Percentiles rank a stretch among this genome's conserved stretches.
These are phyloP conservation scores for Dendrocalamus sinicus DNA, from an alignment of 176 grass and related monocot species.

Conservation along the genomic window DNA sequence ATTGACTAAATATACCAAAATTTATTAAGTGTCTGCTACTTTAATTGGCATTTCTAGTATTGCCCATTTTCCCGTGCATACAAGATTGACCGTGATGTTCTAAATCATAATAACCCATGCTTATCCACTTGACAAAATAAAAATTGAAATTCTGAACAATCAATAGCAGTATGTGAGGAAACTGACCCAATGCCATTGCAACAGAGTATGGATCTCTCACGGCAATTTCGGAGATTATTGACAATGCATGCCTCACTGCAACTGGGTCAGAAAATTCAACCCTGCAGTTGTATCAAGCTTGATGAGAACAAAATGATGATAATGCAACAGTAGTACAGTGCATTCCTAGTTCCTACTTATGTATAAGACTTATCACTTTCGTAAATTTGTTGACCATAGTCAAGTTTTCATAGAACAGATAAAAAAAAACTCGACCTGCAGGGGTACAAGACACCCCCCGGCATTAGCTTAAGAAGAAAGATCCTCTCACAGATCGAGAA, in stretches of 20 bases:
- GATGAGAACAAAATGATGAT: constrained; percentile 33
- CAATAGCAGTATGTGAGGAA: constrained; percentile 25
- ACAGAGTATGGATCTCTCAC: constrained; percentile 95
- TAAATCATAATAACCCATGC: constrained; percentile 28
- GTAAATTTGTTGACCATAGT: constrained; percentile 13
- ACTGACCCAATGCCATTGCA: constrained; percentile 95
- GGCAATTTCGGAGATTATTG: constrained; percentile 92
- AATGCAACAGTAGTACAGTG: background rate
- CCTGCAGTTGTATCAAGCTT: constrained; percentile 60
- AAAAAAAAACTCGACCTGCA: too few species aligned
- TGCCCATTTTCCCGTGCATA: background rate
- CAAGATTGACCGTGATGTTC: background rate
- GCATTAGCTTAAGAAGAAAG: too few species aligned
- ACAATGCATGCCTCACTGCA: constrained; percentile 88
- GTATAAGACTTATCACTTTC: background rate
- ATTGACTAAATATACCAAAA: constrained; percentile 30
- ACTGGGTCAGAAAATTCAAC: constrained; percentile 96
- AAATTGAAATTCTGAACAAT: constrained; percentile 22
- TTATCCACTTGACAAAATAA: constrained; percentile 24
- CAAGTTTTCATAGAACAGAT: constrained; percentile 22
- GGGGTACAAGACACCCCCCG: too few species aligned
- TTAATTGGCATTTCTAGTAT: constrained; percentile 19
- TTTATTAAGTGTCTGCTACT: constrained; percentile 3
- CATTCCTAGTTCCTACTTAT: background rate
- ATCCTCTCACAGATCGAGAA: too few species aligned